Evolutionary conservation across 2,329 filamentous ascomycete genomes (phyloP).

Genomic region (Pseudogymnoascus sp.): DNA sequence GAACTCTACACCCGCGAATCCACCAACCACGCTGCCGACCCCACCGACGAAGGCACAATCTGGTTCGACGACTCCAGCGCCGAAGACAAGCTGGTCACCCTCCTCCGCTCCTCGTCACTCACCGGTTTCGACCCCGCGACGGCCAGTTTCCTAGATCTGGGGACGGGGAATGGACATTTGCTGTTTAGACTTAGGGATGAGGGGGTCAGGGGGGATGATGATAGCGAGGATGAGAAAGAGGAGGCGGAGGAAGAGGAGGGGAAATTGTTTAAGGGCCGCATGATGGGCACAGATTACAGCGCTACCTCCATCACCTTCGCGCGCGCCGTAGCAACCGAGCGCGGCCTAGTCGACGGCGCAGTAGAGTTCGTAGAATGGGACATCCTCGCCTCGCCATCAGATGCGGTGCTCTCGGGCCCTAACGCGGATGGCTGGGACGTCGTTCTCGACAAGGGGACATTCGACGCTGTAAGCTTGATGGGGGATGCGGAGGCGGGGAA

Average conservation of each 20-base stretch:
- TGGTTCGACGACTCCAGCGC: conserved; percentile 96
- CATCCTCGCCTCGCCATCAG: conserved; percentile 40
- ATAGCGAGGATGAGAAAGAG: conserved; percentile 34
- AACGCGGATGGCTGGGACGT: conserved; percentile 65
- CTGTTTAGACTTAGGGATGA: conserved; percentile 69
- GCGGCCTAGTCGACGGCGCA: conserved; percentile 27
- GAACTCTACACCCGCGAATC: conserved; percentile 66
- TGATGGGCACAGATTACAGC: conserved; percentile 89
- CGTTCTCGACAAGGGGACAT: conserved; percentile 96
- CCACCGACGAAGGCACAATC: conserved; percentile 75
- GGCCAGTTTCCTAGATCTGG: conserved; percentile 69
- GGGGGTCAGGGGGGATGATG: conserved; percentile 21
- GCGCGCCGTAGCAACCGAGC: conserved; percentile 48
- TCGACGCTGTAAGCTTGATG: conserved; percentile 84
- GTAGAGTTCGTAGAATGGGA: conserved; percentile 47
- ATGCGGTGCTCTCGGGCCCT: conserved; percentile 17
- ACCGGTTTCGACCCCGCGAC: not conserved
- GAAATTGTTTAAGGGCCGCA: conserved; percentile 53
- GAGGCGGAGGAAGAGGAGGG: conserved; percentile 16
- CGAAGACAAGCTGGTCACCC: conserved; percentile 70
- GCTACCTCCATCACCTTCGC: conserved; percentile 69
- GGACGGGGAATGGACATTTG: conserved; percentile 89
- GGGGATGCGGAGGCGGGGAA: conserved; percentile 57
- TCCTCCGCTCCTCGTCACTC: conserved; percentile 45
- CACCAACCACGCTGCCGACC: conserved; percentile 63